Percentiles rank a stretch among this genome's conserved stretches.
Conservation (phyloP, 129 eudicot species). For the Lonicera japonica region DNA sequence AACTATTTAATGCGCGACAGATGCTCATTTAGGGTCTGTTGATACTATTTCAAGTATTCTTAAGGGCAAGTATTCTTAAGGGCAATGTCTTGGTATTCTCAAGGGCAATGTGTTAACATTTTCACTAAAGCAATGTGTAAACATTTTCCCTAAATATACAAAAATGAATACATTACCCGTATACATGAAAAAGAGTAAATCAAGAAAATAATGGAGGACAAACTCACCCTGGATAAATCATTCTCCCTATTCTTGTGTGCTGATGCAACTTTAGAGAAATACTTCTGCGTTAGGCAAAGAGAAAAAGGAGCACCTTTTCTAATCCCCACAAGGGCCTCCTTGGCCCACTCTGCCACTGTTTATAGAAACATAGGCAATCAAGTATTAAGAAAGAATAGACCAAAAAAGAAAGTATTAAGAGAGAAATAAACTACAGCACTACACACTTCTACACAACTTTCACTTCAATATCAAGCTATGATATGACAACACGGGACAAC, state of each 20-base stretch:
- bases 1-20: no score
- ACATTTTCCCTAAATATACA: not conserved
- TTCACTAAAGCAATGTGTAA: no score
- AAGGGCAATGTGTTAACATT: no score
- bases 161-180: not conserved
- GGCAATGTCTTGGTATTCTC: no score
- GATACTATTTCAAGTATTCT: no score
- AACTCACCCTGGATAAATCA: conserved; percentile 61
- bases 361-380: conserved; percentile 11
- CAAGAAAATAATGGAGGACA: not conserved
- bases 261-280: conserved; percentile 74
- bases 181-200: not conserved
- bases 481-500: no score
- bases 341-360: conserved; percentile 95
- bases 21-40: no score
- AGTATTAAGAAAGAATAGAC: not conserved
- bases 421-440: not conserved
- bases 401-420: no score
- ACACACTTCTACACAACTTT: not conserved
- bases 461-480: conserved; percentile 9
- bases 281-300: conserved; percentile 60
- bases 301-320: conserved; percentile 87
- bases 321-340: conserved; percentile 77
- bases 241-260: conserved; percentile 38
- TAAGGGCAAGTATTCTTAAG: no score